Base-by-base conservation (phyloP, 805 yeast species). In the Pichia kluyveri region DNA sequence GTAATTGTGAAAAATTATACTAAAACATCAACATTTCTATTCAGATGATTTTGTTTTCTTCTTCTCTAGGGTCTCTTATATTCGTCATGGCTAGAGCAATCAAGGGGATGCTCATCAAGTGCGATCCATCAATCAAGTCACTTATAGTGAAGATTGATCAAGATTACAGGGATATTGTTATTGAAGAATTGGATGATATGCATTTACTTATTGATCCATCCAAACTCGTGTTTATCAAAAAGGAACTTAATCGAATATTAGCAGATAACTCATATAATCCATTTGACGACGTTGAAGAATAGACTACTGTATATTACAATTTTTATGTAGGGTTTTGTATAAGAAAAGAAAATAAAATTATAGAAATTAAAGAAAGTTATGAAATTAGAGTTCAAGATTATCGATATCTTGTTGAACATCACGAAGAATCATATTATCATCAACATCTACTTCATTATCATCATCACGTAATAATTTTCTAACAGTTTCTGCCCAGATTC, bases 121-220 rank as follows among this genome's bases (percentile, higher is more conserved):
- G 71, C 63, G 99, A 91, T 62, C 98, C 99, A 1, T 87, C 97
- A 1, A 89, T 91, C 53, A 76, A 81, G 53, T 96, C 98, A 0
- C 70, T 91, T 43, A 86, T 91, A 2, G 67, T 91, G 23, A 84
- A 82, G 61, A 84, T 91, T 40, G 98, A 93, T 63, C 69, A 87
- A 0, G 77, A 79, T 28, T 68, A 73, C 37, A 83, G 86, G 50
- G 95, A 89, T 55, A 82, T 93, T 2, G 62, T 66, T 17, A 66
- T 63, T n/a, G 80, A 83, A 65, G 98, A 93, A 57, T 72, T 91
- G 40, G 98, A 93, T 61, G 97, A 90, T 42, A 86, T 93, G 1
- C 98, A 93, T 64, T 66, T 91, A 18, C 70, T 93, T 51, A 83
- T 91, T 30, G 91, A 86, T 55, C 83, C 83, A 32, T 76, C 78